Evolutionary conservation across 352 stramenopile species (phyloP), one percentile per base, ranked within the genome.

Genomic region (Hyaloperonospora arabidopsidis): DNA sequence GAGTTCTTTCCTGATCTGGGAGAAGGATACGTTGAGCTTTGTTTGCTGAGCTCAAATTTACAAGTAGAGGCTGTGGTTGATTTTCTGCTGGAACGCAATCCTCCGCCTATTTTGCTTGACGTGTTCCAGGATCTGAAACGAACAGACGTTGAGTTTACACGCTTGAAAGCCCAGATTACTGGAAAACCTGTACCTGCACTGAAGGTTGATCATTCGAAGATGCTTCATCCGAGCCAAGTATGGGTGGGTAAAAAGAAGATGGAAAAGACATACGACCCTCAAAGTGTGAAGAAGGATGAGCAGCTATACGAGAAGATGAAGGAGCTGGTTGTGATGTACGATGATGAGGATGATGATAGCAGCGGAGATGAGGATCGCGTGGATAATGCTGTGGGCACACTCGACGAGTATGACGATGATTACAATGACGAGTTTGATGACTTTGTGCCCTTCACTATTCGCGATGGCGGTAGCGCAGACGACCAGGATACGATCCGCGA

Each of bases 341-440:
- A 80, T 10, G 59, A 78, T 25, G 69, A 84, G 43, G 67, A 82
- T 8, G 59, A 76, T 12, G 57, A 70, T 19, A 55, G 23, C 51
- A 49, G 21, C 5, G 52, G 52, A n/a, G 29, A 53, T 17, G 12
- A 49, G 22, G 23, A 17, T 25, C 28, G 15, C 21, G 13, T 53
- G 15, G 28, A 50, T 23, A 34, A 38, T 17, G 55, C 47, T 2
- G 55, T 64, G 8, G 15, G 55, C 8, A 63, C 61, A 18, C 38
- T 78, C 11, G 71, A 86, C 41, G 77, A 87, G 58, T 87, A 86
- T 48, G 72, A 93, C 49, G 83, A 91, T 58, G 83, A 93, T 51
- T 93, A 89, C 67, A 89, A 89, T 52, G 83, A 93, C 52, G 83
- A 93, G 54, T 86, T 87, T 45, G 82, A 88, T 18, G 82, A 93